These are phyloP conservation scores for Moesziomyces aphidis DNA, from an alignment of 1,284 basidiomycete genomes.

Conservation along the genomic window DNA sequence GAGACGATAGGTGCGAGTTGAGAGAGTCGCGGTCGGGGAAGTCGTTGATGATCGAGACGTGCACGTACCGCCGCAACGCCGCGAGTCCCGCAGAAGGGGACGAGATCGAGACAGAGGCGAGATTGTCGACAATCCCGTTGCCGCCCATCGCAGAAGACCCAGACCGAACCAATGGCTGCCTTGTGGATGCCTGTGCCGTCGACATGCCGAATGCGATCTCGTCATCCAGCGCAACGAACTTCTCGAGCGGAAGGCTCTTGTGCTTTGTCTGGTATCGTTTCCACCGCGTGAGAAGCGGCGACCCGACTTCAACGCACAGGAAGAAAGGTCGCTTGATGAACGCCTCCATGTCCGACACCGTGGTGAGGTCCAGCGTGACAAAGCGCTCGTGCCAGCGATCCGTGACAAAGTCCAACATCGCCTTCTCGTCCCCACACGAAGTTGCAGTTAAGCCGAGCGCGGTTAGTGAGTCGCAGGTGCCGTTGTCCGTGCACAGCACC, in stretches of 20 bases:
- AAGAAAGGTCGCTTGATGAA: constrained; percentile 93
- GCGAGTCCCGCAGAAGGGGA: constrained; percentile 3
- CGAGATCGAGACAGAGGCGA: constrained; percentile 7
- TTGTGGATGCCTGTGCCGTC: background rate
- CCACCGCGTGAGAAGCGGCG: constrained; percentile 74
- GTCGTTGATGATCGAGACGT: constrained; percentile 79
- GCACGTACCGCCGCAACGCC: constrained; percentile 65
- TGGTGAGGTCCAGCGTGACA: constrained; percentile 81
- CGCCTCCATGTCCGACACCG: constrained; percentile 73
- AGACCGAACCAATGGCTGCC: constrained; percentile 5
- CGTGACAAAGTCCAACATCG: constrained; percentile 82
- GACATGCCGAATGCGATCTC: constrained; percentile 6
- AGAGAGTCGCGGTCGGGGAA: constrained; percentile 74
- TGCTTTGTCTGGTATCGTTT: constrained; percentile 26
- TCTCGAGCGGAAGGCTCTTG: constrained; percentile 36
- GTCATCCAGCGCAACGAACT: constrained; percentile 63
- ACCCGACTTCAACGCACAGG: constrained; percentile 85
- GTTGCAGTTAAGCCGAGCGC: constrained; percentile 39
- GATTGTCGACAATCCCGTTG: constrained; percentile 24
- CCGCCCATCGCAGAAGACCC: constrained; percentile 19
- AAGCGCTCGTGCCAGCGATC: constrained; percentile 82
- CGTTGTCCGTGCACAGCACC: constrained; percentile 3
- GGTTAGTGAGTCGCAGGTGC: background rate
- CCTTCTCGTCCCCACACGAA: constrained; percentile 62
- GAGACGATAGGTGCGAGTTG: constrained; percentile 75